Evolutionary conservation across 2,329 filamentous ascomycete species (phyloP), one percentile per base, ranked within the genome.

Genomic region (Fusarium sterilihyphosum): DNA sequence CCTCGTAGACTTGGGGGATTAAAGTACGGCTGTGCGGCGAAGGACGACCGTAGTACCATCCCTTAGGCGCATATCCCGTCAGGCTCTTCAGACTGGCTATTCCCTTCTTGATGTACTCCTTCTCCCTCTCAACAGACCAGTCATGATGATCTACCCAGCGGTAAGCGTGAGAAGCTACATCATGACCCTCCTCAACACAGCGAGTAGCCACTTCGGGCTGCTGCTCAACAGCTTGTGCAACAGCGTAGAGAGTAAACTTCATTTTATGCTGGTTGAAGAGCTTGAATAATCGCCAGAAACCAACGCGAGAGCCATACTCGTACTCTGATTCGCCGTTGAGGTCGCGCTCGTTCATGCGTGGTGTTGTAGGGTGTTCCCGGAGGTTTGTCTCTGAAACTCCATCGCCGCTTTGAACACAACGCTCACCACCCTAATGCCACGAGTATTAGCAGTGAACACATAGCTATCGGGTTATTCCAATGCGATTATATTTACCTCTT

Each of bases 141-240:
- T 59, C 52, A 40, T 67, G 62, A 9, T 67, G 62, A n/a, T 67
- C 62, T 2, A 67, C 65, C 65, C 62, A 67, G 22, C 62, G 62
- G 2, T 67, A 67, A 0, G 50, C 65, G 6, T 67, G 62, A 2
- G 62, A 67, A 20, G 62, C 65, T 5, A 67, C 52, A 44, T 67
- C 65, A 6, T 67, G 65, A 1, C 65, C 65, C 16, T 67, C 44
- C 3, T 67, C n/a, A 0, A 60, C 65, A 2, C 62, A 67, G 8
- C 62, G 62, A 0, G 40, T 52, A 18, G 62, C 65, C 9, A 67
- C 65, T 46, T 60, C 62, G 7, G 65, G 62, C 22, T 67, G 62
- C 9, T 52, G 20, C 9, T 67, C 62, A 4, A 67, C n/a, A 3
- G 65, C 65, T 18, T 67, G 61, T 0, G 52, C 52, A 9, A 67